Evolutionary conservation across 305 asterid genomes (phyloP).

Genomic region (Solanum chacoense): DNA sequence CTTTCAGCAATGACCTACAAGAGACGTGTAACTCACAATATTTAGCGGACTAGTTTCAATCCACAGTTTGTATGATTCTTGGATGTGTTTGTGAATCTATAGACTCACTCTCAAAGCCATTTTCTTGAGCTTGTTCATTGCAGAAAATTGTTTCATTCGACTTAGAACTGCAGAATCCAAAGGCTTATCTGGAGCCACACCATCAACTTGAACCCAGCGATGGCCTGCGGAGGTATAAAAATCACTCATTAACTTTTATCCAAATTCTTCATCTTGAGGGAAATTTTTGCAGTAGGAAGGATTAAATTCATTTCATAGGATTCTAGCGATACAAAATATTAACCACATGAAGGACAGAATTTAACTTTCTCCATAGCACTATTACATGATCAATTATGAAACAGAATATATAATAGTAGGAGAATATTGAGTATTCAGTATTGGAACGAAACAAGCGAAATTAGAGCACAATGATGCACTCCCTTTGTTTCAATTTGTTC

Average conservation of each 20-base stretch:
- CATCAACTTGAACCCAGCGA: constrained; percentile 78
- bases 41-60: neutral
- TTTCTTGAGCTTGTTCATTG: constrained; percentile 71
- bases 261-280: neutral
- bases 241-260: neutral
- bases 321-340: too few species aligned
- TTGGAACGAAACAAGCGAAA: neutral
- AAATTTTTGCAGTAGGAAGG: neutral
- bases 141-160: constrained; percentile 71
- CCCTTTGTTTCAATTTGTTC: neutral
- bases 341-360: too few species aligned
- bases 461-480: neutral
- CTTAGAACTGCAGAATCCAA: constrained; percentile 68
- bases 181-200: constrained; percentile 73
- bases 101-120: constrained; percentile 67
- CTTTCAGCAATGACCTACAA: constrained; percentile 65
- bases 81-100: neutral
- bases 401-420: neutral
- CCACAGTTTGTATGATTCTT: neutral
- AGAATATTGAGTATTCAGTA: neutral
- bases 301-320: neutral
- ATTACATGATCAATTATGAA: neutral
- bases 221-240: constrained; percentile 38
- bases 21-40: neutral
- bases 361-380: neutral